Evolutionary conservation across 306 rosid genomes (phyloP), one percentile per base, ranked within the genome.

Genomic region (Oxytropis ochrocephala): DNA sequence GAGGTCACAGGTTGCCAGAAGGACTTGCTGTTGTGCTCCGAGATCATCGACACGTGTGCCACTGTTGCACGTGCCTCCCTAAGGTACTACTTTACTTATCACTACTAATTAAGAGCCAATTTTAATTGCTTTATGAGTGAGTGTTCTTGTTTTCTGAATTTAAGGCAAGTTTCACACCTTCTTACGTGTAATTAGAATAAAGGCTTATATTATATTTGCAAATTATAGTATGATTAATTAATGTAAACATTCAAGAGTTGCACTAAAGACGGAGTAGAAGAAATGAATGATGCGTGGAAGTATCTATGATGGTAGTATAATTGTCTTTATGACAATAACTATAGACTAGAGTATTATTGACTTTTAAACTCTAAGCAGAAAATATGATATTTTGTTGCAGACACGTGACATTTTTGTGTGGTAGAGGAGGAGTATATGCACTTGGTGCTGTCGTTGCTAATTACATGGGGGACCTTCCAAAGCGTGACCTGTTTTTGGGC

Each of bases 391-490:
- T 8, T 38, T 51, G 75, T 77, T 38, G 30, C 87, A 93, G 98
- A 86, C 87, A 88, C 41, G 82, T 88, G 87, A 86, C 96, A 0
- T 93, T 93, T 80, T 81, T 93, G 47, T 85, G 98, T 13, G 98
- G 98, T 11, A 82, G 89, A 83, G 96, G 91, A 59, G 98, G 96
- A 13, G 64, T 85, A 2, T 88, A 80, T 24, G 91, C 93, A 0
- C 76, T 90, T 75, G 98, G 98, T 36, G 86, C 96, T 5, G 93
- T 88, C 19, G 96, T 83, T 55, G 92, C 98, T 32, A 72, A 82
- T 70, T 82, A 68, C 67, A 80, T 78, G 79, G 88, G 87, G 75
- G 87, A 90, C 84, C 82, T 44, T 32, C 79, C 7, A 76, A 93
- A 75, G 73, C 83, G 81, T 56, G 86, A 85, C 83, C 18, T 64